These are phyloP conservation scores for Adiantum capillusveneris DNA, from an alignment of 75 land plant species.

Conservation along the genomic window DNA sequence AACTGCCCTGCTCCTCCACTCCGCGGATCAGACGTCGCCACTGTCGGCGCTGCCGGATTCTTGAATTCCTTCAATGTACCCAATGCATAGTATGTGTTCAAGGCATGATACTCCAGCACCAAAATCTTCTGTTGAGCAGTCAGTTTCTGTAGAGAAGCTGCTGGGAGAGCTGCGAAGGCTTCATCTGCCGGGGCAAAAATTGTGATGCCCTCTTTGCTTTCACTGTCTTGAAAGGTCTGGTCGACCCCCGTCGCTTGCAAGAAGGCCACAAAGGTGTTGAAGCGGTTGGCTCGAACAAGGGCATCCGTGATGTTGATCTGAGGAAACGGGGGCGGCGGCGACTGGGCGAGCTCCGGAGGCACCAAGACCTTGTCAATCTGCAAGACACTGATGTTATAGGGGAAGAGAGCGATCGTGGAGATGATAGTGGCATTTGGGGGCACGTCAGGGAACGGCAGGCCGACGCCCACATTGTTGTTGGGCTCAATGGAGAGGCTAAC, in stretches of 20 bases:
- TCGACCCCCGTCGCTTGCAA: slow-evolving; percentile 61
- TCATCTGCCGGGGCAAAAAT: slow-evolving; percentile 61
- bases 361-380: slow-evolving; percentile 37
- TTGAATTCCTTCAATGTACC: slow-evolving; percentile 60
- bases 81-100: slow-evolving; percentile 61
- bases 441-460: slow-evolving; percentile 31
- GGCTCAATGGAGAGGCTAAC: slow-evolving; percentile 45
- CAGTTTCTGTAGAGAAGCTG: slow-evolving; percentile 36
- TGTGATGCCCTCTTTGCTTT: slow-evolving; percentile 58
- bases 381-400: slow-evolving; percentile 48
- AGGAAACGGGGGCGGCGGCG: slow-evolving; percentile 38
- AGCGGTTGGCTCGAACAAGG: slow-evolving; percentile 43
- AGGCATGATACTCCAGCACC: slow-evolving; percentile 57
- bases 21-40: slow-evolving; percentile 45
- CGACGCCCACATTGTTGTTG: slow-evolving; percentile 23
- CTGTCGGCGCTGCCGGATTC: slow-evolving; percentile 68
- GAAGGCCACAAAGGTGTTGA: slow-evolving; percentile 54
- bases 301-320: slow-evolving; percentile 46
- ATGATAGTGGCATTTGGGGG: slow-evolving; percentile 45
- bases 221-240: slow-evolving; percentile 50
- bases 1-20: slow-evolving; percentile 37
- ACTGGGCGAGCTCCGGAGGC: slow-evolving; percentile 45
- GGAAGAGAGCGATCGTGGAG: slow-evolving; percentile 21
- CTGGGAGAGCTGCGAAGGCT: slow-evolving; percentile 44
- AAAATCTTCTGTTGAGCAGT: slow-evolving; percentile 45